Evolutionary conservation across 2,329 filamentous ascomycete genomes (phyloP).

Genomic region (Arthrobotrys iridis): DNA sequence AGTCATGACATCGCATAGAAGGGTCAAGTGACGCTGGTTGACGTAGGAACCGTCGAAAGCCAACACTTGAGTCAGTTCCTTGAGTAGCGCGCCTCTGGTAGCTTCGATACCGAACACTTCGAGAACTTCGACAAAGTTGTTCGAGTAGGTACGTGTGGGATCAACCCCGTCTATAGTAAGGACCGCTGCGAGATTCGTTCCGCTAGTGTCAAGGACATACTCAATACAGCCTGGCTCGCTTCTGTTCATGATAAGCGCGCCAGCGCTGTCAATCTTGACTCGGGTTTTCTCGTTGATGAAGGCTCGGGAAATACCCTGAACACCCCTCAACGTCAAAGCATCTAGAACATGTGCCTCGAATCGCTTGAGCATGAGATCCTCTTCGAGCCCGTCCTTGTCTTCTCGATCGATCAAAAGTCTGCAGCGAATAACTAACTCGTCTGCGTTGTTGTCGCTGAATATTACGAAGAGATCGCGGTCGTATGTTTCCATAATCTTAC

Average conservation of each 20-base stretch:
- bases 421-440: slow-evolving; percentile 92
- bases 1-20: slow-evolving; percentile 97
- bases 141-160: slow-evolving; percentile 84
- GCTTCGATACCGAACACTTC: slow-evolving; percentile 97
- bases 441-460: slow-evolving; percentile 97
- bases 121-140: slow-evolving; percentile 93
- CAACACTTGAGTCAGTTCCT: slow-evolving; percentile 89
- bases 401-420: slow-evolving; percentile 75
- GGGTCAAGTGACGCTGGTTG: slow-evolving; percentile 95
- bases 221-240: slow-evolving; percentile 80
- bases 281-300: slow-evolving; percentile 86
- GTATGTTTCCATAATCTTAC: slow-evolving; percentile 89
- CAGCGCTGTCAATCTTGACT: slow-evolving; percentile 74
- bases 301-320: slow-evolving; percentile 85
- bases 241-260: slow-evolving; percentile 78
- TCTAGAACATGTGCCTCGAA: slow-evolving; percentile 92
- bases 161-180: slow-evolving; percentile 89
- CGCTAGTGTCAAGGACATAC: slow-evolving; percentile 95
- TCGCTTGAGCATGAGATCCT: slow-evolving; percentile 91
- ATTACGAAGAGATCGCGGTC: slow-evolving; percentile 86
- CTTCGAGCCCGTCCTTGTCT: slow-evolving; percentile 76
- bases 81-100: slow-evolving; percentile 83
- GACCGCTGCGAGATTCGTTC: slow-evolving; percentile 84
- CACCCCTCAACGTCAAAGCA: slow-evolving; percentile 88
- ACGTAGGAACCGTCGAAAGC: slow-evolving; percentile 99